Base-by-base conservation (phyloP, 2,329 filamentous ascomycete species). In the Colletotrichum kahawae region DNA sequence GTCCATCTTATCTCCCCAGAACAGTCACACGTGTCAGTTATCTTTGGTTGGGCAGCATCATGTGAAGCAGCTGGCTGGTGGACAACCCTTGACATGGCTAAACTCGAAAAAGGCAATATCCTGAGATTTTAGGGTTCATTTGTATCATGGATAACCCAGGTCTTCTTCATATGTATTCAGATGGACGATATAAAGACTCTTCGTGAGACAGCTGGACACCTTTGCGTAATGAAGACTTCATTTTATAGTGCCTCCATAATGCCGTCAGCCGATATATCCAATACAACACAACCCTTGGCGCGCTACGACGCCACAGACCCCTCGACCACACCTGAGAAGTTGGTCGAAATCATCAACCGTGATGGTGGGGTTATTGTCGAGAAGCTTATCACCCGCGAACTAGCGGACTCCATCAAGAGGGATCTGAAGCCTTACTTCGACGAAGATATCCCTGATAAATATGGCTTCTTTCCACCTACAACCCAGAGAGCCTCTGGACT, bases 401-500 rank as follows among this genome's bases (percentile, higher is more conserved):
- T 85, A 4, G 82, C 81, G 9, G 77, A 79, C 5, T 81, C 83
- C 62, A 84, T 86, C 59, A 81, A 81, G n/a, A 34, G 70, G 7
- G 85, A 86, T 21, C 81, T 86, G 9, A 82, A 82, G 36, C 81
- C 84, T 1, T 76, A 81, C 51, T 85, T 85, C 38, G 83, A 85
- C 69, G 78, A 78, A 4, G 84, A 86, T 75, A 77, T 76, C 1
- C 79, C 79, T 18, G 84, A 86, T 76, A 78, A 79, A 34, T 82
- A 81, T 24, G 84, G 84, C 8, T 85, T 86, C 79, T 86, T 86
- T 56, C 84, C 84, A 3, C 70, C 75, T 3, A 86, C 84, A 1
- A 86, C 83, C 0, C 82, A 85, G 73, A 80, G 85, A 24, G 85
- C 85, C 0, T 83, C 82, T 2, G 84, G 85, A 3, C 74, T 87